Evolutionary conservation across 768 basidiomycete species (phyloP), one percentile per base, ranked within the genome.

Genomic region (Cubamyces lactineus): DNA sequence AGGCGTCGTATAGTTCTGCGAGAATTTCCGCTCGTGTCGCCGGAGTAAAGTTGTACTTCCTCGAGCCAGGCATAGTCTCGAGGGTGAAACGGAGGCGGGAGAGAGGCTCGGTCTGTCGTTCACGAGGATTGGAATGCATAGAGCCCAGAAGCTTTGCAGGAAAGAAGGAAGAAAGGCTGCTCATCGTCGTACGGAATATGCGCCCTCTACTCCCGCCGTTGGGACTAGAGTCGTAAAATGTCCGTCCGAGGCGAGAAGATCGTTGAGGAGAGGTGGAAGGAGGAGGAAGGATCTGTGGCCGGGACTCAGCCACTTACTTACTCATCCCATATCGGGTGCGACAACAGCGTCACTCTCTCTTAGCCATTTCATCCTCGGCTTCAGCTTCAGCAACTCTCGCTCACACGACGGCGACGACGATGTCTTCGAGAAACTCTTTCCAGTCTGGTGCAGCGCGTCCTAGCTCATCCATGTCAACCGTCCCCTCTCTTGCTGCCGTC

Each of bases 1-100:
- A 90, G 3, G 91, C 84, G 61, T 85, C 83, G 70, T 93, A 94
- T 1, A 94, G 82, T 67, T 90, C 91, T 24, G 84, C 82, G n/a
- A 94, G 80, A 26, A 93, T 89, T 72, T 92, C 89, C 53, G 88
- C 86, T 50, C 92, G 86, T 8, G 88, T 88, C 15, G 86, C 79
- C 28, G 85, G 82, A 0, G 87, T 87, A 71, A 92, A 92, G 2
- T 83, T 80, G 71, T 89, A 91, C 75, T 92, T 92, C 64, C 88
- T 77, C 5, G 88, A 86, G 43, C 85, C 86, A 3, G 91, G 89
- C 86, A 92, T 88, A 5, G 88, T 90, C 73, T 93, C 91, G 63
- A 93, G 81, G 1, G 84, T 80, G 67, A 89, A 89, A 43, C 89
- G 82, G 39, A 93, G 85, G 61, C 89, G 89, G 13, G 87, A 84